These are phyloP conservation scores for Phytopythium helicoides DNA, from an alignment of 352 stramenopile genomes.

Conservation along the genomic window DNA sequence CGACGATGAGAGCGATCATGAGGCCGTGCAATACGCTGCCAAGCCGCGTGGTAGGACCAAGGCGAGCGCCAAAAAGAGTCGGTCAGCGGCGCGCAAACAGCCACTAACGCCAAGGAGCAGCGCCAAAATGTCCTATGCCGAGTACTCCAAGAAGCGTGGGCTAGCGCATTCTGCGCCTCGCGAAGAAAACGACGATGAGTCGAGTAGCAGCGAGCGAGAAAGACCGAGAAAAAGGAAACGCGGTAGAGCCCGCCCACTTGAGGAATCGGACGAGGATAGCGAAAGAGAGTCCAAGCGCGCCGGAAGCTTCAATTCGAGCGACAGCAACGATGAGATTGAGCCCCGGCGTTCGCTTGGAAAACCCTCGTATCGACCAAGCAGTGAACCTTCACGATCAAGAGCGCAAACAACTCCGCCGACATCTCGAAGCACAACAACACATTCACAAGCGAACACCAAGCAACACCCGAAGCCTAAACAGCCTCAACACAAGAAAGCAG, in stretches of 20 bases:
- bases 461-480: background rate
- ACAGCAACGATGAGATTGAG: constrained; percentile 4
- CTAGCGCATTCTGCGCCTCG: background rate
- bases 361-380: constrained; percentile 1
- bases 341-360: background rate
- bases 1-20: background rate
- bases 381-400: background rate
- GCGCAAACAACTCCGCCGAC: too few relatives aligned
- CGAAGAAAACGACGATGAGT: background rate
- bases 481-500: constrained; percentile 16
- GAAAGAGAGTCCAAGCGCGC: constrained; percentile 8
- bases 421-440: too few relatives aligned
- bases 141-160: constrained; percentile 2
- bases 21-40: background rate
- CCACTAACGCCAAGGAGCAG: too few relatives aligned
- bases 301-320: constrained; percentile 1
- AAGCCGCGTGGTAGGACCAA: background rate
- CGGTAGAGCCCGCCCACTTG: constrained; percentile 3
- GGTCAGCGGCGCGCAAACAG: background rate
- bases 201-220: constrained; percentile 10
- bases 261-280: constrained; percentile 11
- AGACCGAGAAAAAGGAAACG: constrained; percentile 12
- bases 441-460: background rate
- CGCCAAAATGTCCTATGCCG: background rate
- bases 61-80: background rate